phyloP scores from a whole-genome alignment of 2,329 filamentous ascomycete species.

The Calycina herbarum region DNA sequence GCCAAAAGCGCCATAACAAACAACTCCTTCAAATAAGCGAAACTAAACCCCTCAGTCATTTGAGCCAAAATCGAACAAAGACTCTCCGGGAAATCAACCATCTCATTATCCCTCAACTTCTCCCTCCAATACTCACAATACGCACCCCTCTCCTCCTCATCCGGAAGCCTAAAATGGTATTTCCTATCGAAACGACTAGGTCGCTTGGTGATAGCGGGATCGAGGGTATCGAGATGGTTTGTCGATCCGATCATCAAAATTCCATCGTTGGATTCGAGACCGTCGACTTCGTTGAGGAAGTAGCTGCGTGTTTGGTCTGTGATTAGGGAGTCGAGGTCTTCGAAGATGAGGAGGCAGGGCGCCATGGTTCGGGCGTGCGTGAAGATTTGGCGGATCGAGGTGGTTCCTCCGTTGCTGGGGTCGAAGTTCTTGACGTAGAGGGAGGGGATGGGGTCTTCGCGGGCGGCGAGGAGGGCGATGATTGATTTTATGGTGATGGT shows the following conservation, averaged over 20 bases:
- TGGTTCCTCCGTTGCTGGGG: background rate
- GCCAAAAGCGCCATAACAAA: slow-evolving; percentile 63
- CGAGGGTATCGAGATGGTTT: slow-evolving; percentile 64
- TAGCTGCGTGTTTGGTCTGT: slow-evolving; percentile 61
- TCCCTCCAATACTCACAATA: slow-evolving; percentile 64
- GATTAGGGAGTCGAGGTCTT: slow-evolving; percentile 69
- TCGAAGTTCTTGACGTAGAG: slow-evolving; percentile 21
- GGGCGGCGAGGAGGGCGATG: slow-evolving; percentile 17
- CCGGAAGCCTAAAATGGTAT: slow-evolving; percentile 62
- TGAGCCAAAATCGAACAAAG: slow-evolving; percentile 57
- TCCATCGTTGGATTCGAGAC: slow-evolving; percentile 67
- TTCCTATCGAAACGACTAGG: slow-evolving; percentile 67
- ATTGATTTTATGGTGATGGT: slow-evolving; percentile 23
- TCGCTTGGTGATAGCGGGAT: slow-evolving; percentile 65
- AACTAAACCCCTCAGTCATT: slow-evolving; percentile 64
- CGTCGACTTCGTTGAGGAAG: slow-evolving; percentile 73
- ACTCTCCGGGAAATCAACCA: slow-evolving; percentile 59
- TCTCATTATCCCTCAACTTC: slow-evolving; percentile 55
- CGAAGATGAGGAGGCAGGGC: slow-evolving; percentile 70
- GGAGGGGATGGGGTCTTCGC: slow-evolving; percentile 16
- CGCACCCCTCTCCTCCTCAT: slow-evolving; percentile 49
- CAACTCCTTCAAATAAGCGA: slow-evolving; percentile 69
- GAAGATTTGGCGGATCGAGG: slow-evolving; percentile 19
- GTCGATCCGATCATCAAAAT: slow-evolving; percentile 69
- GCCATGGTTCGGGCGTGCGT: slow-evolving; percentile 44